Conservation (phyloP, 768 basidiomycete genomes). For the Dacryopinax spathularia region DNA sequence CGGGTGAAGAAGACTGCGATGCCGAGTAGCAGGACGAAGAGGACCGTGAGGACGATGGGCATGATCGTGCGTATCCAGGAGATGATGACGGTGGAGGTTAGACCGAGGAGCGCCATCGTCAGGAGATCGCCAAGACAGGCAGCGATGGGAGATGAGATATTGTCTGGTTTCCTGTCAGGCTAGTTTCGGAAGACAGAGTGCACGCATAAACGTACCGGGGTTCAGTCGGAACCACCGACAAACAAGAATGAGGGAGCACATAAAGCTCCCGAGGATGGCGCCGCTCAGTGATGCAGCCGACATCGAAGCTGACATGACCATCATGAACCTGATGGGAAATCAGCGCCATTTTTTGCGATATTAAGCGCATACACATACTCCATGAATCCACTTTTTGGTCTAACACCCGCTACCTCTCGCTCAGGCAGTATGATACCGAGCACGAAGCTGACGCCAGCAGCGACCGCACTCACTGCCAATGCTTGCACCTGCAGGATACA, state of each 20-base stretch:
- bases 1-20: constrained; percentile 41
- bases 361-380: background rate
- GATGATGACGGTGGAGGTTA: constrained; percentile 53
- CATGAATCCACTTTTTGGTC: background rate
- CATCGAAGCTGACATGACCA: constrained; percentile 69
- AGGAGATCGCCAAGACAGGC: constrained; percentile 86
- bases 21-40: constrained; percentile 29
- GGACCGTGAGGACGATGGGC: constrained; percentile 35
- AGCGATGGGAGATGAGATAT: constrained; percentile 89
- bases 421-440: constrained; percentile 35
- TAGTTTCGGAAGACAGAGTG: background rate
- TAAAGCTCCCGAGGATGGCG: constrained; percentile 76
- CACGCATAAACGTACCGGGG: constrained; percentile 31
- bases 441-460: constrained; percentile 61
- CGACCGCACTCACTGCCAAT: constrained; percentile 72
- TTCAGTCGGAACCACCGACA: constrained; percentile 65
- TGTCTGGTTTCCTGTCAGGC: constrained; percentile 38
- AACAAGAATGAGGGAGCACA: constrained; percentile 68
- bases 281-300: constrained; percentile 64
- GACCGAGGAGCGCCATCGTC: constrained; percentile 71
- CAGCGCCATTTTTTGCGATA: background rate
- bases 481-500: constrained; percentile 87
- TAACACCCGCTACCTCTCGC: background rate
- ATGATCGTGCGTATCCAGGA: constrained; percentile 47
- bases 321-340: constrained; percentile 40